These are phyloP conservation scores for Vigna radiata DNA, from an alignment of 306 rosid species.

Conservation along the genomic window DNA sequence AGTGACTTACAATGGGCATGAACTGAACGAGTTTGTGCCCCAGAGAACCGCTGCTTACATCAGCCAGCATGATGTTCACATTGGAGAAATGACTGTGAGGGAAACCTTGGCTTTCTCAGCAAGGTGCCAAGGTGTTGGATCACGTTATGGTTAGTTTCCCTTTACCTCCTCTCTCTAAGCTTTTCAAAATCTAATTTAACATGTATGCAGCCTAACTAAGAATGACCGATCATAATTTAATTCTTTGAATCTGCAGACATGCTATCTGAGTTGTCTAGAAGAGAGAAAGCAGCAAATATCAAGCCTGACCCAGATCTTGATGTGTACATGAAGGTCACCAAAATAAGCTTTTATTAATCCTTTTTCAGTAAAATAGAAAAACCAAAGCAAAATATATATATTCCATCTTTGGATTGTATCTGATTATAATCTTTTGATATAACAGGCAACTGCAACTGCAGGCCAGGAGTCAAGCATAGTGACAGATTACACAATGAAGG, in stretches of 20 bases:
- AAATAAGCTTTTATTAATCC: background rate
- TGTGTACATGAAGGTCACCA: slow-evolving; percentile 81
- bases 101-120: slow-evolving; percentile 94
- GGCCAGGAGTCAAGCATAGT: slow-evolving; percentile 65
- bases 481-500: slow-evolving; percentile 15
- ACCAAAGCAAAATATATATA: background rate
- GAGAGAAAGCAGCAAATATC: slow-evolving; percentile 81
- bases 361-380: background rate
- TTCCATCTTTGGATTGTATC: background rate
- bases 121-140: slow-evolving; percentile 85
- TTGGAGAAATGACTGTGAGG: slow-evolving; percentile 94
- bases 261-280: slow-evolving; percentile 71
- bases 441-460: slow-evolving; percentile 51
- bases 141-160: slow-evolving; percentile 67
- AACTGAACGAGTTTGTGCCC: slow-evolving; percentile 64
- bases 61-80: slow-evolving; percentile 83
- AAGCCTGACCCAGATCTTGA: slow-evolving; percentile 88
- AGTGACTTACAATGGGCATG: slow-evolving; percentile 61
- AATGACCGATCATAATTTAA: background rate
- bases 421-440: background rate
- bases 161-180: background rate
- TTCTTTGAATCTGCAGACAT: slow-evolving; percentile 49
- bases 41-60: slow-evolving; percentile 91
- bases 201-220: background rate
- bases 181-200: slow-evolving; percentile 16